Evolutionary conservation across 2,329 filamentous ascomycete genomes (phyloP), one percentile per base, ranked within the genome.

Genomic region (Mycogone perniciosa): DNA sequence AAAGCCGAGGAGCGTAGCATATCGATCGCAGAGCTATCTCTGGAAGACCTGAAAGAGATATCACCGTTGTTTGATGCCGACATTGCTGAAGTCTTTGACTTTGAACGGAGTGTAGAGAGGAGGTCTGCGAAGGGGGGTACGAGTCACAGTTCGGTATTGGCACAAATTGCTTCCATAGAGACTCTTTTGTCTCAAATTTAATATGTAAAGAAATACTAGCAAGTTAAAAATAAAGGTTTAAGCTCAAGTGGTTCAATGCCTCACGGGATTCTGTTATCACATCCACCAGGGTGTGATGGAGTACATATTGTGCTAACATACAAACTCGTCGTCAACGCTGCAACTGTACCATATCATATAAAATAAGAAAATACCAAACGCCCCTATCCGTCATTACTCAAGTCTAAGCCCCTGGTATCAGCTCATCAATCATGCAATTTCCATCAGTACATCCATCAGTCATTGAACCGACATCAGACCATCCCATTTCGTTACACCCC

Each of bases 21-120:
- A 4, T 53, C 51, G 10, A 55, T 55, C 20, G 27, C 46, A 2
- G 43, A 56, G 34, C 41, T 54, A 7, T n/a, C 31, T 26, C 46
- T 56, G 20, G 38, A 37, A 3, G 7, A 48, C 7, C 47, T 55
- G 29, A 31, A 51, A 8, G 38, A 50, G 46, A 54, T 51, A 31
- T 40, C 46, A 13, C 46, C 51, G 27, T 30, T 41, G 10, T 53
- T 55, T 30, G 47, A 50, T 31, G 43, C 20, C 6, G 51, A 53
- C n/a, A 46, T 55, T 31, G 35, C 30, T 9, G 33, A 55, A 4
- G 53, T 54, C 8, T 53, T 55, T 37, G 51, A 55, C 44, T 53
- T 50, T 46, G 53, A 55, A 33, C 31, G 39, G 43, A 51, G 46
- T 34, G 51, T 54, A 10, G 53, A 55, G 48, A 44, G 29, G 44